A percentile compares a stretch with the other conserved stretches of the same genome.
phyloP scores from a whole-genome alignment of 441 rosid genomes.

The Rhodomyrtus psidioides region DNA sequence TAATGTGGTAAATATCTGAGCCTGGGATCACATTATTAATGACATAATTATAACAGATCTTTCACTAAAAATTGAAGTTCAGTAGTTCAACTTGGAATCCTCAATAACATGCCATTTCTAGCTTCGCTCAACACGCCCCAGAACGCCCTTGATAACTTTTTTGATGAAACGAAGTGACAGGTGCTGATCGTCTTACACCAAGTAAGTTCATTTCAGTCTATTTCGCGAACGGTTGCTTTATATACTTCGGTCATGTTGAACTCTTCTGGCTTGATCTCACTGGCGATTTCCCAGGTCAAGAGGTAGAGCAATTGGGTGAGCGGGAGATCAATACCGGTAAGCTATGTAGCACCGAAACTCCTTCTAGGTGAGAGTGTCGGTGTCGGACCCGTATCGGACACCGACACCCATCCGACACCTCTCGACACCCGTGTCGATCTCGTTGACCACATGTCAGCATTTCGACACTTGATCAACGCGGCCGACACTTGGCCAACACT shows the following conservation, averaged over 20 bases:
- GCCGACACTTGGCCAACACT: too few relatives aligned
- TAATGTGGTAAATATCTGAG: too few relatives aligned
- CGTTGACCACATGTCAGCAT: too few relatives aligned
- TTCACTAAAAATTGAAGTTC: background rate
- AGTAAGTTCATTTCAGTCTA: background rate
- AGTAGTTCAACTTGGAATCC: background rate
- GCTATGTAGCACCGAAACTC: too few relatives aligned
- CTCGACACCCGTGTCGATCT: too few relatives aligned
- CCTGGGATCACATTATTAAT: too few relatives aligned
- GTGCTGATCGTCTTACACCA: too few relatives aligned
- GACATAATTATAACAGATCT: background rate
- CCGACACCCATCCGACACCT: too few relatives aligned
- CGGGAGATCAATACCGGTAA: background rate
- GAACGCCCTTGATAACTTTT: background rate
- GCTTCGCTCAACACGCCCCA: background rate
- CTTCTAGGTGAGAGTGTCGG: too few relatives aligned
- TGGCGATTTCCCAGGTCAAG: background rate
- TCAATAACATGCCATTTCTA: background rate
- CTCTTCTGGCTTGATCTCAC: background rate
- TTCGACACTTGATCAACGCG: too few relatives aligned
- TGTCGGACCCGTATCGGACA: too few relatives aligned
- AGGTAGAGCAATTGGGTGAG: background rate
- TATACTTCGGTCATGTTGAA: background rate
- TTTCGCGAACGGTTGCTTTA: background rate
- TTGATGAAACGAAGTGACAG: accelerated